Base-by-base conservation (phyloP, 805 yeast genomes). In the Starmerella stigmatis region DNA sequence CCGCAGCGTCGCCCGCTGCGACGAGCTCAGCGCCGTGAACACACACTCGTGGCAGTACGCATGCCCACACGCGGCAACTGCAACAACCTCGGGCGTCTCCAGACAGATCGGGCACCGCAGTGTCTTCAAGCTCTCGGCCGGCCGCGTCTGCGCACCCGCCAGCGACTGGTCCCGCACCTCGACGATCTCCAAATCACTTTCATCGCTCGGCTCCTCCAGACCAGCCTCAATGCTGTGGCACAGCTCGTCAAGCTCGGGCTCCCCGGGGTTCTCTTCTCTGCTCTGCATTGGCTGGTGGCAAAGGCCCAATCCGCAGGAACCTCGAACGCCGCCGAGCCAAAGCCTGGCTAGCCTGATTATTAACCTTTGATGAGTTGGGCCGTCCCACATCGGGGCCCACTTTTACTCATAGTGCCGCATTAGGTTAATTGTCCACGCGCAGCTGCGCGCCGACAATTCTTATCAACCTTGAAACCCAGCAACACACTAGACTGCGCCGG, bases 11-110 rank as follows among this genome's bases (percentile, higher is more conserved):
- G 53, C 50, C 5, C 26, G 19, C 4, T 41, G 33, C 10, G 43
- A 25, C 29, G 51, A 45, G 33, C 47, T 40, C 29, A 52, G 47
- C 10, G 56, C 49, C 20, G 50, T 35, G 30, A 45, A 51, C 7
- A 52, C 45, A 28, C 56, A 52, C 23, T 52, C 56, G 40, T 46
- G 51, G 48, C 56, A 52, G 44, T 51, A 52, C 10, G 40, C 23
- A 34, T 52, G 56, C 19, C 56, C 56, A 32, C 56, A 52, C 25
- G 40, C 40, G 9, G 48, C 56, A 12, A 52, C 56, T 9, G 56
- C 56, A 13, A 52, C 45, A 15, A 48, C 39, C 12, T 52, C 53
- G 9, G 56, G 56, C n/a, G 42, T 41, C 23, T 52, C 56, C 11
- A 52, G 29, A 28, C 56, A 52, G 25, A 52, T 41, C 6, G 52